A percentile compares a stretch with the other conserved stretches of the same genome.
Conservation (phyloP, 495 filamentous ascomycete genomes). For the Lasiosphaeria hispida region DNA sequence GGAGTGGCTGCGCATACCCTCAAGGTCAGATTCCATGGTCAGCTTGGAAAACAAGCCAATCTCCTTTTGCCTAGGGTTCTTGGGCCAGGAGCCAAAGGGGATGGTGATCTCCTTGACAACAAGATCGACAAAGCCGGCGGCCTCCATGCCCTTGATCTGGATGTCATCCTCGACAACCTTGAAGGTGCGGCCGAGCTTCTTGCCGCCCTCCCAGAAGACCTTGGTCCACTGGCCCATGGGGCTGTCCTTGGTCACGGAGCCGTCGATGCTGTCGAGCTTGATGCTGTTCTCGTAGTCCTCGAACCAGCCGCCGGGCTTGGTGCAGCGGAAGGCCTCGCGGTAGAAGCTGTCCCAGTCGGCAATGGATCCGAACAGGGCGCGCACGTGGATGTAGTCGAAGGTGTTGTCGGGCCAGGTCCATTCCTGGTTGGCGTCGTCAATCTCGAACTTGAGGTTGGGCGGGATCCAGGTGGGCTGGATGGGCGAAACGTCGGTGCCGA, state of each 20-base stretch:
- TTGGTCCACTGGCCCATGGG: constrained; percentile 21
- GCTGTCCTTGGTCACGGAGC: constrained; percentile 11
- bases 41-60: constrained; percentile 38
- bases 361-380: constrained; percentile 50
- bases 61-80: constrained; percentile 48
- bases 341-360: constrained; percentile 50
- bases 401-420: constrained; percentile 46
- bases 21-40: constrained; percentile 27
- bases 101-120: constrained; percentile 15
- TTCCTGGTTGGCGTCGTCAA: constrained; percentile 47
- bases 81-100: not conserved
- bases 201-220: constrained; percentile 19
- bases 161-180: constrained; percentile 26
- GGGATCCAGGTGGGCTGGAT: constrained; percentile 54
- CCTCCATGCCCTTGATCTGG: constrained; percentile 38
- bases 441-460: constrained; percentile 49
- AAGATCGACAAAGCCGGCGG: constrained; percentile 49
- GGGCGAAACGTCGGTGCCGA: constrained; percentile 64
- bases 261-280: constrained; percentile 22
- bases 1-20: constrained; percentile 5
- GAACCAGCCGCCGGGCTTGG: constrained; percentile 29
- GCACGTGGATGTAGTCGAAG: constrained; percentile 62
- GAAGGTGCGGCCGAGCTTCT: constrained; percentile 15
- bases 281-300: constrained; percentile 27
- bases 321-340: constrained; percentile 32